Conservation (phyloP, 148 eudicot species). For the Polygonum aviculare region DNA sequence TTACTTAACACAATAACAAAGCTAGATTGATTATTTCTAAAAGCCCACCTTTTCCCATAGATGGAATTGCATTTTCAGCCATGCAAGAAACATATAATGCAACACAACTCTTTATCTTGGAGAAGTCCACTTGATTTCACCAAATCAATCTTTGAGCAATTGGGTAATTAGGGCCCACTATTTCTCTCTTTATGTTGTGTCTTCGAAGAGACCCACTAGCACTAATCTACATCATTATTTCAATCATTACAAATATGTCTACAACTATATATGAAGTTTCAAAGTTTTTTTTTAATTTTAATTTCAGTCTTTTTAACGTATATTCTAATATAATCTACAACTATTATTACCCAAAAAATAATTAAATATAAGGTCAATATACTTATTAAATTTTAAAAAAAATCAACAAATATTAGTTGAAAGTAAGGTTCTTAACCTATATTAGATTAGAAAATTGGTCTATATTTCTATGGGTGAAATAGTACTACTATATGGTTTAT, state of each 20-base stretch:
- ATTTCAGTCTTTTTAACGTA: too few relatives aligned
- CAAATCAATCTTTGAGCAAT: neutral
- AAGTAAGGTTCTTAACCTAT: too few relatives aligned
- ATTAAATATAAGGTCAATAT: too few relatives aligned
- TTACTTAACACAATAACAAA: neutral
- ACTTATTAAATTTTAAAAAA: too few relatives aligned
- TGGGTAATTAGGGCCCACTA: neutral
- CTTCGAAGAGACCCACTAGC: neutral
- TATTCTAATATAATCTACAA: too few relatives aligned
- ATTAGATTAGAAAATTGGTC: too few relatives aligned
- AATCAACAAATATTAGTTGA: too few relatives aligned
- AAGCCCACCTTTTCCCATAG: neutral
- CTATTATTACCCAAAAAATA: too few relatives aligned
- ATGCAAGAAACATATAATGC: neutral
- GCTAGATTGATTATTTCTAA: neutral
- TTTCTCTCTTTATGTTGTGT: neutral
- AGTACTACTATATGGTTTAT: too few relatives aligned
- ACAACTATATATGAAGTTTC: neutral
- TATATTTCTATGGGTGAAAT: too few relatives aligned
- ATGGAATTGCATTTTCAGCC: neutral
- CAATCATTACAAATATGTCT: neutral
- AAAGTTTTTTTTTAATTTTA: neutral
- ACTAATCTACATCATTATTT: neutral
- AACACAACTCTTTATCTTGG: neutral
- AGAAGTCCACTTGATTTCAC: neutral